Evolutionary conservation across 2,329 filamentous ascomycete genomes (phyloP).

Genomic region (Hawksworthiomyces lignivorus): DNA sequence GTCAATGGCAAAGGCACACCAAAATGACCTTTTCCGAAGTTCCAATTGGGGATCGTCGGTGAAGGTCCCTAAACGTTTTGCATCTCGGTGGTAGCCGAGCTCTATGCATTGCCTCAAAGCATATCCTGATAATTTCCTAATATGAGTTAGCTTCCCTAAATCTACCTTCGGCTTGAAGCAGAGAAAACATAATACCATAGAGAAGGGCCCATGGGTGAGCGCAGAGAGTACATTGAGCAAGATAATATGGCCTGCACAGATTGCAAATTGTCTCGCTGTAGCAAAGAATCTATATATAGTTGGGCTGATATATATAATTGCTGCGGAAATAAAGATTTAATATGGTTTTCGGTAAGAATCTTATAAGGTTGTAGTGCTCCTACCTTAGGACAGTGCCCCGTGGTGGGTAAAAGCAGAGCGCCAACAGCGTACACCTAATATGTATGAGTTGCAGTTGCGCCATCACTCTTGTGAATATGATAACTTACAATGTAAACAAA

Average conservation of each 20-base stretch:
- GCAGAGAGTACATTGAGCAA: constrained; percentile 23
- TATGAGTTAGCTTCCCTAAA: background rate
- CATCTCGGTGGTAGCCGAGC: constrained; percentile 23
- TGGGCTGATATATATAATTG: background rate
- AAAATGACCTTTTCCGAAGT: constrained; percentile 20
- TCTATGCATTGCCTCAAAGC: constrained; percentile 26
- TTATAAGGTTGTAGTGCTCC: too few species aligned
- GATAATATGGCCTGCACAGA: constrained; percentile 25
- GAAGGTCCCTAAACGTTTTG: background rate
- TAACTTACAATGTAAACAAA: constrained; percentile 2
- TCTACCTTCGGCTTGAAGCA: too few species aligned
- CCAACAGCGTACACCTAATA: constrained; percentile 3
- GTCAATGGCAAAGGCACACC: constrained; percentile 20
- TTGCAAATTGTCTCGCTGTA: constrained; percentile 15
- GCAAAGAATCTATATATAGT: too few species aligned
- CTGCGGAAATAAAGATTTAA: too few species aligned
- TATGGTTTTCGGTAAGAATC: too few species aligned
- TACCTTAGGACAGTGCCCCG: too few species aligned
- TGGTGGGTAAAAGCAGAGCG: background rate
- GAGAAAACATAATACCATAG: constrained; percentile 12
- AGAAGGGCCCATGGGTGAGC: constrained; percentile 21
- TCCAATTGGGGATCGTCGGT: constrained; percentile 12
- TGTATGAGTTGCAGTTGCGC: background rate
- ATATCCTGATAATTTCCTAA: constrained; percentile 21
- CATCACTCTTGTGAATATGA: too few species aligned